Percentiles rank a stretch among this genome's conserved stretches.
Evolutionary conservation across 139 green algal species (phyloP).

Genomic region (Micromonas commoda): DNA sequence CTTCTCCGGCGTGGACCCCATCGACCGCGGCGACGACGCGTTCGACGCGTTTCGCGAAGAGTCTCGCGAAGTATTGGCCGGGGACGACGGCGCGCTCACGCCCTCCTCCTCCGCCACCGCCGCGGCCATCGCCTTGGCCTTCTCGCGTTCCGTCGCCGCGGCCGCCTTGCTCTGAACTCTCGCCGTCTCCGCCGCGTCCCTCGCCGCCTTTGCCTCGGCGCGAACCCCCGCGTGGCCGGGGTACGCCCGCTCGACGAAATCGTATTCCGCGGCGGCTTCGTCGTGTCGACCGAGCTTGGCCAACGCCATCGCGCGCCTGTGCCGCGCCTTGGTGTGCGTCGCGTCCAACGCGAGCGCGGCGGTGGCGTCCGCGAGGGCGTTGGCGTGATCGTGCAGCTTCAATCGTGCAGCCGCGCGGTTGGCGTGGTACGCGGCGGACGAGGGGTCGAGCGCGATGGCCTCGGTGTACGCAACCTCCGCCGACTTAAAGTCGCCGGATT

Average conservation of each 20-base stretch:
- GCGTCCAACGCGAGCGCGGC: neutral
- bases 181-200: too few relatives aligned
- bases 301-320: neutral
- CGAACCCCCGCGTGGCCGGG: neutral
- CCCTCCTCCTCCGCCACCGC: neutral
- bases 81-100: neutral
- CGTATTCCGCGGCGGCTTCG: neutral
- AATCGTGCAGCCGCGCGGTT: neutral
- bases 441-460: conserved; percentile 48
- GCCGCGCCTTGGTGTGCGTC: neutral
- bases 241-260: neutral
- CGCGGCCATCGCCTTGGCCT: neutral
- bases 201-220: too few relatives aligned
- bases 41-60: too few relatives aligned
- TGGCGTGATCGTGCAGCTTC: neutral
- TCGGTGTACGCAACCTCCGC: conserved; percentile 45
- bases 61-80: neutral
- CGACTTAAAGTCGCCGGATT: conserved; percentile 50
- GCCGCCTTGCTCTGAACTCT: neutral
- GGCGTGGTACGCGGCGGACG: neutral
- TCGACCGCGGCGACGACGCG: neutral
- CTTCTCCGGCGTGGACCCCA: neutral
- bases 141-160: too few relatives aligned
- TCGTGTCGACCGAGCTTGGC: neutral
- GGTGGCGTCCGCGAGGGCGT: neutral